Conservation (phyloP, 345 rosid genomes). For the Eucalyptus camaldulensis region DNA sequence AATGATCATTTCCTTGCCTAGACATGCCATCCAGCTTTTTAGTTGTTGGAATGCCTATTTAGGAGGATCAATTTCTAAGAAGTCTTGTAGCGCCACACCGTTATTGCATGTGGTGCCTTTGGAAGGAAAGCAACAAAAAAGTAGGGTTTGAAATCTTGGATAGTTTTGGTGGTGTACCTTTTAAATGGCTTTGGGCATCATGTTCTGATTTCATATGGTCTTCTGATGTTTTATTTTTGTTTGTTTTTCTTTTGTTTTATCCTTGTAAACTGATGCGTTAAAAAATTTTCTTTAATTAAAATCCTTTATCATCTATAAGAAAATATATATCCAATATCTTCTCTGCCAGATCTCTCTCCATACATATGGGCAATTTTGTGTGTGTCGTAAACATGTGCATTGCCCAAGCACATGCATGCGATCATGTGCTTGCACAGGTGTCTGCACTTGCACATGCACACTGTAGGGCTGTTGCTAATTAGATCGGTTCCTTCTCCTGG, state of each 20-base stretch:
- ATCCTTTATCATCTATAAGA: neutral
- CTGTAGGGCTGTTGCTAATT: neutral
- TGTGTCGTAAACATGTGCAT: neutral
- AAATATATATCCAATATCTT: neutral
- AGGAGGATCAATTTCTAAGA: neutral
- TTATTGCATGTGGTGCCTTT: neutral
- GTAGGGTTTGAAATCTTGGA: neutral
- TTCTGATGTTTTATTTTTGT: neutral
- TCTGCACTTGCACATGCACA: neutral
- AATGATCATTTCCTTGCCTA: neutral
- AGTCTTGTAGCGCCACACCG: neutral
- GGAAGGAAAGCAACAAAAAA: neutral
- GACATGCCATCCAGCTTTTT: neutral
- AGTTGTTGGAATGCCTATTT: neutral
- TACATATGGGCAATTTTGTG: neutral
- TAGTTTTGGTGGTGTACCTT: neutral
- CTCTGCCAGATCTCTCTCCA: neutral
- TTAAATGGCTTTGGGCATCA: neutral
- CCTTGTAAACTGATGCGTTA: rapidly evolving
- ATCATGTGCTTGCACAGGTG: neutral
- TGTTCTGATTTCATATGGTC: neutral
- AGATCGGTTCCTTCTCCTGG: neutral
- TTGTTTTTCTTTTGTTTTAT: neutral
- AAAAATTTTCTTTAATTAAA: neutral
- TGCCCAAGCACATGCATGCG: too few species aligned